Percentiles rank a stretch among this genome's conserved stretches.
Evolutionary conservation across 2,329 filamentous ascomycete species (phyloP).

Genomic region (Alternaria panax): DNA sequence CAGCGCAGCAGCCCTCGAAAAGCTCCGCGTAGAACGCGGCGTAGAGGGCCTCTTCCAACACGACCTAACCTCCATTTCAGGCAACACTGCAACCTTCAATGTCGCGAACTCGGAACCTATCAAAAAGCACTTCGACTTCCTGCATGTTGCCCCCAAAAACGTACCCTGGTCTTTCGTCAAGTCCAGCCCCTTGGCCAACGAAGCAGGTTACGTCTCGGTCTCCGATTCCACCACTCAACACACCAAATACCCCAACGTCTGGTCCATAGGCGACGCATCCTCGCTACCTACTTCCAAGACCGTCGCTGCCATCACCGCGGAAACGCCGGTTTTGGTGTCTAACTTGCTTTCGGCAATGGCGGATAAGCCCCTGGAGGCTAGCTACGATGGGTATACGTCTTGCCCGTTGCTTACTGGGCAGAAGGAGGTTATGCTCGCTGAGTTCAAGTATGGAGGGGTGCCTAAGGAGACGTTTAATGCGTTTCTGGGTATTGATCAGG

Average conservation of each 20-base stretch:
- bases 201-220: constrained; percentile 50
- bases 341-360: constrained; percentile 45
- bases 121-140: constrained; percentile 46
- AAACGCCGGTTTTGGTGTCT: constrained; percentile 46
- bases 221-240: constrained; percentile 46
- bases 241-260: constrained; percentile 50
- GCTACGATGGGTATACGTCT: constrained; percentile 52
- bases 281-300: constrained; percentile 51
- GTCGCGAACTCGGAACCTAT: constrained; percentile 36
- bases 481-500: constrained; percentile 65
- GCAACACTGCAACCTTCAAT: constrained; percentile 48
- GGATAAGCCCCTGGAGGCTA: constrained; percentile 31
- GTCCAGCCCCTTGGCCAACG: constrained; percentile 45
- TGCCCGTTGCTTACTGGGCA: constrained; percentile 57
- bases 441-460: constrained; percentile 70
- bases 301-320: constrained; percentile 48
- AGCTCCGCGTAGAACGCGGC: constrained; percentile 46
- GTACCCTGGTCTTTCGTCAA: constrained; percentile 49
- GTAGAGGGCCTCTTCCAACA: constrained; percentile 51
- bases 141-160: constrained; percentile 51
- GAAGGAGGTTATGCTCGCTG: constrained; percentile 68
- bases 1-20: constrained; percentile 45
- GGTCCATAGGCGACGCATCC: constrained; percentile 51
- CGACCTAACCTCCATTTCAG: constrained; percentile 48
- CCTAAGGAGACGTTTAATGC: constrained; percentile 69